phyloP scores from a whole-genome alignment of 306 rosid species.

The Vigna reflexopilosa region DNA sequence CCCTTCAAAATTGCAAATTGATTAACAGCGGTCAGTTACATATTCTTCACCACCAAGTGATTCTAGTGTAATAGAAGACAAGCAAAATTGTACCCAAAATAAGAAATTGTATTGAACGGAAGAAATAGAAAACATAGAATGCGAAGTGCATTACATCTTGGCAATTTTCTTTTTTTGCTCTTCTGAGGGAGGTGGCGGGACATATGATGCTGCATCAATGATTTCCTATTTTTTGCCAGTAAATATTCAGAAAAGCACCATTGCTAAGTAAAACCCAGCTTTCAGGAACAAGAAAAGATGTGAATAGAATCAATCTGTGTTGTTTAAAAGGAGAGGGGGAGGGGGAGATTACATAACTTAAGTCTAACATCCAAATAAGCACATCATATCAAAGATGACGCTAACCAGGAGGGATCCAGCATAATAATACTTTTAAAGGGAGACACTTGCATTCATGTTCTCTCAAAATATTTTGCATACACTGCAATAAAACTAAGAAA shows the following conservation, averaged over 20 bases:
- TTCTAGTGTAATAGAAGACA: conserved; percentile 25
- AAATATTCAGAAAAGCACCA: conserved; percentile 24
- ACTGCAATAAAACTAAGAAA: conserved; percentile 9
- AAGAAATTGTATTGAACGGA: conserved; percentile 16
- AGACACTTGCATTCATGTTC: not conserved
- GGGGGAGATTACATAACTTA: not conserved
- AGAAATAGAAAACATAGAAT: conserved; percentile 15
- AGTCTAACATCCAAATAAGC: conserved; percentile 20
- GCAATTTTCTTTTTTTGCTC: conserved; percentile 96
- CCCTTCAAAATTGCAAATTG: conserved; percentile 58
- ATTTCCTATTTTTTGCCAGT: conserved; percentile 66
- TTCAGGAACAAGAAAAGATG: conserved; percentile 12
- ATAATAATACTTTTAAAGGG: conserved; percentile 15
- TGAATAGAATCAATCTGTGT: not conserved
- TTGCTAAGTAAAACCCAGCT: conserved; percentile 19
- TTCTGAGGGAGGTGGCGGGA: conserved; percentile 98
- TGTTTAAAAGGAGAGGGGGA: not conserved
- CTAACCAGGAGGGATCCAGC: conserved; percentile 18
- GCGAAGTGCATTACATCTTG: conserved; percentile 66
- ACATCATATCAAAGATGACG: conserved; percentile 7
- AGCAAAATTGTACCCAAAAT: not conserved
- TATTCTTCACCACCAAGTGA: conserved; percentile 21
- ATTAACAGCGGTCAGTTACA: conserved; percentile 39
- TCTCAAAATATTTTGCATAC: not conserved
- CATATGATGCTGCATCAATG: conserved; percentile 93